Percentiles rank a stretch among this genome's conserved stretches.
These are phyloP conservation scores for Myochromella boudieri DNA, from an alignment of 768 basidiomycete species.

Conservation along the genomic window DNA sequence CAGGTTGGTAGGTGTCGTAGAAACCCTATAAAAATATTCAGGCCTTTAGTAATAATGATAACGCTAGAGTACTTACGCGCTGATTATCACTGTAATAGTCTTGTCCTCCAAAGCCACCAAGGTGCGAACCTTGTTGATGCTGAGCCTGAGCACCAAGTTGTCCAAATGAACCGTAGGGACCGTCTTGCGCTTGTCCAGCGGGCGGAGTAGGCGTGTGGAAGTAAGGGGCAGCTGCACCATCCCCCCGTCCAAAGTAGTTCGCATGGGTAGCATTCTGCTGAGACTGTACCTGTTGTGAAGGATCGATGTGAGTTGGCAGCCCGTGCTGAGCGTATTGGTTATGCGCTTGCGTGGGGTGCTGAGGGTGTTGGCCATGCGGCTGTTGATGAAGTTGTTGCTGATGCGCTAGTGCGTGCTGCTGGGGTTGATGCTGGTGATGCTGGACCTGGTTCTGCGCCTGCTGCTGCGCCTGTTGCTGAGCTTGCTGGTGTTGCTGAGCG, in stretches of 20 bases:
- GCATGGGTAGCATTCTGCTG: conserved; percentile 46
- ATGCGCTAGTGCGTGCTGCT: conserved; percentile 29
- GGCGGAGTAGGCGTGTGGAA: conserved; percentile 82
- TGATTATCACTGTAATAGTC: conserved; percentile 74
- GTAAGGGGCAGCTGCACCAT: conserved; percentile 53
- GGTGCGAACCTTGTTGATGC: conserved; percentile 59
- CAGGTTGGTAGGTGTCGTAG: conserved; percentile 76
- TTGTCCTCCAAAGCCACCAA: conserved; percentile 53
- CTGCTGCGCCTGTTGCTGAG: conserved; percentile 28
- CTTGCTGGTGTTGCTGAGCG: conserved; percentile 37
- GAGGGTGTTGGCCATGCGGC: conserved; percentile 41
- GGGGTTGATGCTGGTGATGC: conserved; percentile 28
- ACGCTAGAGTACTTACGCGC: conserved; percentile 45
- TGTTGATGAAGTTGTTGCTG: conserved; percentile 35
- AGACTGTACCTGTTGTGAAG: conserved; percentile 44
- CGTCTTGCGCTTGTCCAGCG: conserved; percentile 60
- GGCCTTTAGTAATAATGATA: conserved; percentile 6
- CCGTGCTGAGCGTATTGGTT: conserved; percentile 66
- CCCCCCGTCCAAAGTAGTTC: conserved; percentile 70
- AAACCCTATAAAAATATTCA: conserved; percentile 51
- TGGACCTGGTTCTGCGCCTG: conserved; percentile 23
- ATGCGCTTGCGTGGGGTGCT: conserved; percentile 44
- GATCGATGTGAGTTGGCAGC: conserved; percentile 65
- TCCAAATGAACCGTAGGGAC: conserved; percentile 66
- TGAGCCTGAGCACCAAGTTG: conserved; percentile 56